These are phyloP conservation scores for Claviceps sorghi DNA, from an alignment of 2,329 filamentous ascomycete species.

Conservation along the genomic window DNA sequence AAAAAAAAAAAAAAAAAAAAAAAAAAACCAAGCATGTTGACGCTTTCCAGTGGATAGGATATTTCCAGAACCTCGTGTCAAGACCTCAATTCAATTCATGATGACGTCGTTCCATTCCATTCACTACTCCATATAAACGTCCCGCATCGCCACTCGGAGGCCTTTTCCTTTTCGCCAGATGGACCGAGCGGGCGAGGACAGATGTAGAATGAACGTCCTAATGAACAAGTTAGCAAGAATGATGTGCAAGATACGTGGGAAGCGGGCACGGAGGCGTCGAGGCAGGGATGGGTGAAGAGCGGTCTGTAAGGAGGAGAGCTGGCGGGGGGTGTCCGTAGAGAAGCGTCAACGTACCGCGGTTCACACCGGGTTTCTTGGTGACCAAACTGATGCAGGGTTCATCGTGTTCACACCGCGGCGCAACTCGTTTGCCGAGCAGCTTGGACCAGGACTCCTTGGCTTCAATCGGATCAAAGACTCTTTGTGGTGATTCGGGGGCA, in stretches of 20 bases:
- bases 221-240: not conserved
- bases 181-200: constrained; percentile 65
- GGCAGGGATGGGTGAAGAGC: not conserved
- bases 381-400: constrained; percentile 73
- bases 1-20: too few species aligned
- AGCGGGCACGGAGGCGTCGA: not conserved
- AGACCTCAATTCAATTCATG: not conserved
- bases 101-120: constrained; percentile 25
- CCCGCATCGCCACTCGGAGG: constrained; percentile 72
- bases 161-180: constrained; percentile 68
- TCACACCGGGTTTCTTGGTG: constrained; percentile 81
- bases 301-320: not conserved
- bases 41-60: not conserved
- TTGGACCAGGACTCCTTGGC: constrained; percentile 76
- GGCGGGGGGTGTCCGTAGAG: too few species aligned
- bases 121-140: constrained; percentile 66
- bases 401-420: constrained; percentile 72
- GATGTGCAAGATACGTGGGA: not conserved
- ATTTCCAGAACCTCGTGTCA: not conserved
- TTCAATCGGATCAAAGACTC: constrained; percentile 51
- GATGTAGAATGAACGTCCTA: constrained; percentile 48
- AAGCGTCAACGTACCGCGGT: constrained; percentile 44
- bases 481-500: constrained; percentile 15
- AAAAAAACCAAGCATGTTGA: too few species aligned
- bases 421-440: constrained; percentile 58